Percentiles rank a stretch among this genome's conserved stretches.
Conservation (phyloP, 2,329 filamentous ascomycete species). For the Xylaria sp. region DNA sequence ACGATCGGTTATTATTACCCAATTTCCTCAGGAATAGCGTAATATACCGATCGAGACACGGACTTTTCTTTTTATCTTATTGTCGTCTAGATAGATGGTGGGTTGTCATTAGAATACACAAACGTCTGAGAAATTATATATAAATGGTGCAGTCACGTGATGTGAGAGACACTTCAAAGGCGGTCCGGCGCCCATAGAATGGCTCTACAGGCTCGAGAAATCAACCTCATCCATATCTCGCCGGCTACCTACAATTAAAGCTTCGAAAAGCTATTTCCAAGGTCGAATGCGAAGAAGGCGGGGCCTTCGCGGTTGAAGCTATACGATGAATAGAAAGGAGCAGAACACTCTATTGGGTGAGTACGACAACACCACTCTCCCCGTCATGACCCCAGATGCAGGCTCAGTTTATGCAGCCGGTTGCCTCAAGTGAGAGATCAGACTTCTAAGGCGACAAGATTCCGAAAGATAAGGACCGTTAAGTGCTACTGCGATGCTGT, state of each 20-base stretch:
- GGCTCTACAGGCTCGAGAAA: neutral
- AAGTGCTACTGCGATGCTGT: no score
- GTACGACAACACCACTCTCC: conserved; percentile 19
- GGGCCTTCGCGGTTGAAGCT: conserved; percentile 5
- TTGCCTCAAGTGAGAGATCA: neutral
- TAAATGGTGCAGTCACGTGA: neutral
- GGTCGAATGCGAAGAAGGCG: conserved; percentile 2
- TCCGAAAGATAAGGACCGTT: neutral
- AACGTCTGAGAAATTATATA: neutral
- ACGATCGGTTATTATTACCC: neutral
- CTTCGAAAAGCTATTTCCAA: neutral
- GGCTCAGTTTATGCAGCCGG: neutral
- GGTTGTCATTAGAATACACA: neutral
- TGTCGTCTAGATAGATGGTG: neutral
- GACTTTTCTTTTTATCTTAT: neutral
- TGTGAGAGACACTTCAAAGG: neutral
- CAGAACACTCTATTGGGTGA: conserved; percentile 46
- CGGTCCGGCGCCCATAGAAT: neutral
- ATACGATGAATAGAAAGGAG: conserved; percentile 46
- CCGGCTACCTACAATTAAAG: neutral
- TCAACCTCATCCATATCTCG: neutral
- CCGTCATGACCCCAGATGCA: neutral
- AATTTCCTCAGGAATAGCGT: neutral
- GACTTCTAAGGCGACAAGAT: neutral
- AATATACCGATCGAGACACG: no score